Evolutionary conservation across 345 rosid genomes (phyloP), one percentile per base, ranked within the genome.

Genomic region (Salix brachista): DNA sequence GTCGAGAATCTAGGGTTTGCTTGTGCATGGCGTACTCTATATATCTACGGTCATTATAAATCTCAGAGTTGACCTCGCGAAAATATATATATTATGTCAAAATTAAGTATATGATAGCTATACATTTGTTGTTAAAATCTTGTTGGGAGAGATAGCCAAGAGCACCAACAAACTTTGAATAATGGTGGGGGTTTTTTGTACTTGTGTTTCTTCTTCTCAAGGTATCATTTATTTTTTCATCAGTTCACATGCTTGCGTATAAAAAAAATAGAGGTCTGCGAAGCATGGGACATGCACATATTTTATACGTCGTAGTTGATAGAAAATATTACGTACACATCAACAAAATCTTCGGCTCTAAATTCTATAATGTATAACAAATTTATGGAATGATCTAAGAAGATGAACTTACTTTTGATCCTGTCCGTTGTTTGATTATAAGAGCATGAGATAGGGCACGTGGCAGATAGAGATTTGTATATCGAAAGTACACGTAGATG

Each of bases 141-240:
- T 72, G 91, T 80, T 87, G 87, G 46, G 46, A 41, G 79, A 78
- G 82, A 78, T 83, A 82, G 77, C 75, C 72, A 77, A 30, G 41
- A 79, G 54, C 69, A 67, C 79, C 88, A 88, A 81, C 91, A 85
- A 89, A 85, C 89, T 83, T 89, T 88, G 92, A 88, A 84, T 80
- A 75, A 37, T 56, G 8, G n/a, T 23, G 25, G 50, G 34, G 36
- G 0, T 0, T 13, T 8, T 73, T 72, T 67, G 75, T 17, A 21
- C 28, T 13, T 70, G 30, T 34, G 19, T 32, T 50, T 37, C 21
- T 62, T 50, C 56, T 39, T 39, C 46, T 68, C 28, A 32, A 56
- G 56, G 67, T 25, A 54, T 30, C 62, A 50, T 11, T n/a, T 11
- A 65, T 17, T 11, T 0, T 48, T 74, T 30, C 13, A 23, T 8